These are phyloP conservation scores for Boletellus deceptivus DNA, from an alignment of 1,284 basidiomycete genomes.

Conservation along the genomic window DNA sequence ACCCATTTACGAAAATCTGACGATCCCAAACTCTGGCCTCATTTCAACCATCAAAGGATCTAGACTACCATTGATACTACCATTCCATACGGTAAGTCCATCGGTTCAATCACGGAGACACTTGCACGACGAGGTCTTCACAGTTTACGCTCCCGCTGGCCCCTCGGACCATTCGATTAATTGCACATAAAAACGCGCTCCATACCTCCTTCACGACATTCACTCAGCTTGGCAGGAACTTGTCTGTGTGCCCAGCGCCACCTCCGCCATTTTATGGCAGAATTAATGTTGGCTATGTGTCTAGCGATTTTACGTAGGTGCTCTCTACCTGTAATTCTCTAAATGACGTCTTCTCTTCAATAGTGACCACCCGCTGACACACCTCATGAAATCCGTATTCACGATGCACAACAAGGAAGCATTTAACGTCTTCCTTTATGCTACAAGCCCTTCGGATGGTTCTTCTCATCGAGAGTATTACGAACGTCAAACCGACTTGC, in stretches of 20 bases:
- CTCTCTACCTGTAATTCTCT: neutral
- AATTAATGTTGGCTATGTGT: constrained; percentile 59
- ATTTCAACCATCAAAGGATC: constrained; percentile 37
- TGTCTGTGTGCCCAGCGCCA: constrained; percentile 40
- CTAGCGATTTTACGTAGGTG: constrained; percentile 53
- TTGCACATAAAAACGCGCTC: constrained; percentile 58
- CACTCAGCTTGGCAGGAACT: constrained; percentile 34
- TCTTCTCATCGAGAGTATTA: constrained; percentile 53
- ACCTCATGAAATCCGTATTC: constrained; percentile 64
- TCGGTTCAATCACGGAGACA: neutral
- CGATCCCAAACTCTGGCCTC: constrained; percentile 33
- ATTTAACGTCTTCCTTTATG: constrained; percentile 55
- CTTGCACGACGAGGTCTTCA: constrained; percentile 1
- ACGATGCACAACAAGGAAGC: constrained; percentile 45
- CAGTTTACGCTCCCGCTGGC: constrained; percentile 57
- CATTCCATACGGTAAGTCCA: constrained; percentile 51
- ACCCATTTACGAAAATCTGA: constrained; percentile 14
- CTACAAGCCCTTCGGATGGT: constrained; percentile 53
- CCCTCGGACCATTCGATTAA: constrained; percentile 50
- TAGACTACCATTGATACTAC: constrained; percentile 52
- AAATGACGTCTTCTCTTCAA: neutral
- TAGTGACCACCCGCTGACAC: constrained; percentile 60
- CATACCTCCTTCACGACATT: constrained; percentile 51
- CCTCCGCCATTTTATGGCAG: constrained; percentile 44
- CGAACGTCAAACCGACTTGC: constrained; percentile 42